A percentile compares a stretch with the other conserved stretches of the same genome.
These are phyloP conservation scores for Herpetomonas muscarum DNA, from an alignment of 208 protist genomes.

Conservation along the genomic window DNA sequence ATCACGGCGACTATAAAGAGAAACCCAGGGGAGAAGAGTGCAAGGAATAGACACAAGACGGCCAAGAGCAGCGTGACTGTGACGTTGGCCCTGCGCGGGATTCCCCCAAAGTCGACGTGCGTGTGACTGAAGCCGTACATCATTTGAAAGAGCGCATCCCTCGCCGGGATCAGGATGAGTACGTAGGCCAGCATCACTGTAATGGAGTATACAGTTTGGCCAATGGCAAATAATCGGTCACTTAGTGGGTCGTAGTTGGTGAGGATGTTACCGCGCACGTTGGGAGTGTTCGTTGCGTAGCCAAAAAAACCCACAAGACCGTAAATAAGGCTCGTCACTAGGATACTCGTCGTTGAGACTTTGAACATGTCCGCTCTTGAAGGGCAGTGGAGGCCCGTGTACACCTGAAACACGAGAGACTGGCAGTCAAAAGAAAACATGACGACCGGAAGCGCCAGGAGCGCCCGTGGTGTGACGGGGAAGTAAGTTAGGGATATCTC, in stretches of 20 bases:
- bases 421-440: constrained; percentile 80
- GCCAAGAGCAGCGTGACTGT: constrained; percentile 38
- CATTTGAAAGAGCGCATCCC: constrained; percentile 56
- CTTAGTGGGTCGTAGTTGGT: constrained; percentile 59
- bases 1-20: constrained; percentile 63
- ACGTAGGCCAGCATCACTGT: constrained; percentile 61
- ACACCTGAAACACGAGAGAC: constrained; percentile 65
- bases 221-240: constrained; percentile 44
- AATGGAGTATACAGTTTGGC: constrained; percentile 42
- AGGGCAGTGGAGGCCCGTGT: constrained; percentile 22
- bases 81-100: constrained; percentile 33
- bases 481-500: constrained; percentile 27
- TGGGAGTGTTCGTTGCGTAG: constrained; percentile 37
- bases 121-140: constrained; percentile 44
- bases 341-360: constrained; percentile 47
- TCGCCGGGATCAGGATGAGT: constrained; percentile 56
- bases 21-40: constrained; percentile 43
- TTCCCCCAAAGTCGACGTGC: constrained; percentile 21
- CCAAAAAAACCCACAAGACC: constrained; percentile 57
- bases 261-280: constrained; percentile 67
- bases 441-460: constrained; percentile 53
- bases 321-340: constrained; percentile 52
- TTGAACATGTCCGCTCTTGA: constrained; percentile 39
- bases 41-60: constrained; percentile 35
- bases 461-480: constrained; percentile 23